Evolutionary conservation across 805 yeast genomes (phyloP).

Genomic region (Spathaspora gorwiae): DNA sequence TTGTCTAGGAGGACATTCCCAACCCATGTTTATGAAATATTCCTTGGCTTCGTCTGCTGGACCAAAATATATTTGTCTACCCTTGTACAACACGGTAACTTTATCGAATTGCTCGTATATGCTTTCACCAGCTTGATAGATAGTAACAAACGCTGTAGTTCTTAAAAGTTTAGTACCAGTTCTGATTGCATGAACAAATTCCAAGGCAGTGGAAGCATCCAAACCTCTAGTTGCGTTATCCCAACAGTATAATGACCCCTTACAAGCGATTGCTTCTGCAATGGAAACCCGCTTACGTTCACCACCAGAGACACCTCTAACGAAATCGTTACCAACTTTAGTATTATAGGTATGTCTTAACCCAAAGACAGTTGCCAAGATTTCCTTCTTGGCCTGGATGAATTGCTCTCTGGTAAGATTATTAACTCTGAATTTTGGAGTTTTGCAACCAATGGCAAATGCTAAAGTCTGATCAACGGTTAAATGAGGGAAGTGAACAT

Average conservation of each 20-base stretch:
- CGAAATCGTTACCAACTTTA: constrained; percentile 28
- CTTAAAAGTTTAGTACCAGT: constrained; percentile 43
- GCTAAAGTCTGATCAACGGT: constrained; percentile 70
- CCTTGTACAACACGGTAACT: constrained; percentile 25
- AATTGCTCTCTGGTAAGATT: constrained; percentile 45
- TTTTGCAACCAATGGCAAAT: constrained; percentile 66
- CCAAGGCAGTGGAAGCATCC: constrained; percentile 31
- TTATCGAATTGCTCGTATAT: constrained; percentile 28
- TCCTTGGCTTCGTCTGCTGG: constrained; percentile 47
- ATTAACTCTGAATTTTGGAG: constrained; percentile 53
- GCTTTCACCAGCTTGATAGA: constrained; percentile 33
- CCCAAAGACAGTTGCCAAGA: constrained; percentile 27
- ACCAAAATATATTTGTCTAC: constrained; percentile 60
- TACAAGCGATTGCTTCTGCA: constrained; percentile 58
- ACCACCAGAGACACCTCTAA: constrained; percentile 73
- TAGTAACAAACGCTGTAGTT: constrained; percentile 58
- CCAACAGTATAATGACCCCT: constrained; percentile 30
- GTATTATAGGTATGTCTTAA: constrained; percentile 26
- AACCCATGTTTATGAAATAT: constrained; percentile 65
- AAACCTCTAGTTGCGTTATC: constrained; percentile 32
- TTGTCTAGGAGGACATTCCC: constrained; percentile 57
- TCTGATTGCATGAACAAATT: constrained; percentile 25
- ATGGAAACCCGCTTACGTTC: constrained; percentile 69
- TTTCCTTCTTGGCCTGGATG: constrained; percentile 26
- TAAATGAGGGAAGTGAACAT: constrained; percentile 71